Conservation (phyloP, 2,329 filamentous ascomycete species). For the Pestalotiopsis sp. region DNA sequence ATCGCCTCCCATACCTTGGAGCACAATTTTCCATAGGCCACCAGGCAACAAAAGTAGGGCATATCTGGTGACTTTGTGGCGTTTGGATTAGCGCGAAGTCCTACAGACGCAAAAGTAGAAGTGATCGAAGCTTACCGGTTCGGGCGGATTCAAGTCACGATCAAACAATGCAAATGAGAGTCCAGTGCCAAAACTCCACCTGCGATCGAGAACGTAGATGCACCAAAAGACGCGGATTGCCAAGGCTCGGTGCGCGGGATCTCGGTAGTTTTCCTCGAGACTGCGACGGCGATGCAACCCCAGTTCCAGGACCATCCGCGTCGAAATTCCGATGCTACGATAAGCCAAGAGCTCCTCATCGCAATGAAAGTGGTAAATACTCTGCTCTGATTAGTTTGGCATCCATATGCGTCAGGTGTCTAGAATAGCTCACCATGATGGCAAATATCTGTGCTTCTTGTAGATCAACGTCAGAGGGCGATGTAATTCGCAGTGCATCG, state of each 20-base stretch:
- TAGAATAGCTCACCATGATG: not conserved
- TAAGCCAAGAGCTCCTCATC: slow-evolving; percentile 11
- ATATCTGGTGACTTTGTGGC: slow-evolving; percentile 23
- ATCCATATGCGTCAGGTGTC: too few relatives aligned
- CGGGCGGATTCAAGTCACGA: slow-evolving; percentile 7
- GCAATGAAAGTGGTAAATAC: slow-evolving; percentile 9
- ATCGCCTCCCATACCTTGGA: slow-evolving; percentile 10
- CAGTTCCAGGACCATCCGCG: slow-evolving; percentile 9
- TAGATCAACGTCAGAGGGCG: slow-evolving; percentile 3
- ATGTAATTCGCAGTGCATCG: slow-evolving; percentile 3
- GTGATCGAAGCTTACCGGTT: not conserved
- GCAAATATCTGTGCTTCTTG: slow-evolving; percentile 5
- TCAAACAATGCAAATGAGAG: slow-evolving; percentile 11
- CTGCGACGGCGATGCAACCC: slow-evolving; percentile 10
- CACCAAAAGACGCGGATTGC: slow-evolving; percentile 8
- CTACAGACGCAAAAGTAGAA: not conserved
- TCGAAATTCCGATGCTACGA: slow-evolving; percentile 5
- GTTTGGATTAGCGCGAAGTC: not conserved
- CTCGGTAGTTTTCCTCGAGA: slow-evolving; percentile 36
- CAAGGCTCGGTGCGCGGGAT: not conserved
- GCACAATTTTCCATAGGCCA: slow-evolving; percentile 7
- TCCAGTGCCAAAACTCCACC: slow-evolving; percentile 11
- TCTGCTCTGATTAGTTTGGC: not conserved
- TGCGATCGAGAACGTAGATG: slow-evolving; percentile 9
- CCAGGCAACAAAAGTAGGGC: slow-evolving; percentile 20